phyloP scores from a whole-genome alignment of 768 basidiomycete species.

The Russula foetens region DNA sequence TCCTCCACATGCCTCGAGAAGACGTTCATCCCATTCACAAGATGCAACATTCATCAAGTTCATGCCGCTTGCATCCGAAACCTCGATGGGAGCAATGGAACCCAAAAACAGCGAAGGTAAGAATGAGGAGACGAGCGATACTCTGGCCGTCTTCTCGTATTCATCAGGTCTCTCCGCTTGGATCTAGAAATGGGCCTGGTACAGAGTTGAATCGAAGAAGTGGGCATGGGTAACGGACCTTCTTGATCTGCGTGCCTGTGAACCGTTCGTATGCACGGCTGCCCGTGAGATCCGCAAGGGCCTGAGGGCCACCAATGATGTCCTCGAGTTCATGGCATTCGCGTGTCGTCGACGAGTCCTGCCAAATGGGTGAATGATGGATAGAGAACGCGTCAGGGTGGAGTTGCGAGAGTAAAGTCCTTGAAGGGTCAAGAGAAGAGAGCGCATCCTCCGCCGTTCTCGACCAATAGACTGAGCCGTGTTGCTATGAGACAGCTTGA shows the following conservation, averaged over 20 bases:
- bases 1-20: slow-evolving; percentile 64
- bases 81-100: slow-evolving; percentile 69
- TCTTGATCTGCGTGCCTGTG: slow-evolving; percentile 77
- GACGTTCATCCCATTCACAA: slow-evolving; percentile 61
- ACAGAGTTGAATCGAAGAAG: background rate
- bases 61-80: slow-evolving; percentile 88
- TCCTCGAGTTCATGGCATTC: slow-evolving; percentile 67
- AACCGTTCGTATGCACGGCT: slow-evolving; percentile 84
- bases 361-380: slow-evolving; percentile 75
- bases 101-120: slow-evolving; percentile 78
- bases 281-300: slow-evolving; percentile 67
- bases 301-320: slow-evolving; percentile 60
- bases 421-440: slow-evolving; percentile 41
- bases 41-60: slow-evolving; percentile 75
- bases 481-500: slow-evolving; percentile 58
- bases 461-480: slow-evolving; percentile 83
- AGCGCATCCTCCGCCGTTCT: slow-evolving; percentile 42
- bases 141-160: slow-evolving; percentile 53
- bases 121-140: slow-evolving; percentile 80
- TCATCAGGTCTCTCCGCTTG: slow-evolving; percentile 42
- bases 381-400: slow-evolving; percentile 58
- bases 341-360: slow-evolving; percentile 75
- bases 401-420: slow-evolving; percentile 52
- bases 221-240: slow-evolving; percentile 36
- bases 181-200: slow-evolving; percentile 35